A percentile compares a stretch with the other conserved stretches of the same genome.
phyloP scores from a whole-genome alignment of 2,329 filamentous ascomycete species.

The Talaromyces sp. region DNA sequence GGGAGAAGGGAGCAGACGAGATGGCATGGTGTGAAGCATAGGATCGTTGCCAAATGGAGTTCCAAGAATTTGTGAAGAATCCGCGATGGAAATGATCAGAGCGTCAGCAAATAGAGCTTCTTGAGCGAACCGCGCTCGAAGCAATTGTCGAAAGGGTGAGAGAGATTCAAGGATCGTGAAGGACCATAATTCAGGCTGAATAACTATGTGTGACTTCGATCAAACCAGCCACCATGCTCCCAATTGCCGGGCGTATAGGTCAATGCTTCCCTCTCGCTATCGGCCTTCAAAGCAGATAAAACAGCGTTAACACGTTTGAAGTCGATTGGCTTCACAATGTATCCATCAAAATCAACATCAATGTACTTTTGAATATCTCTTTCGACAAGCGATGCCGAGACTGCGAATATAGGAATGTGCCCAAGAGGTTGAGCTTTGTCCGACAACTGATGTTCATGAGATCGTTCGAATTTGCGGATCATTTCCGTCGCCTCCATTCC shows the following conservation, averaged over 20 bases:
- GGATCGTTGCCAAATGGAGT: neutral
- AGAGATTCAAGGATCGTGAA: neutral
- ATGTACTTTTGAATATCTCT: constrained; percentile 65
- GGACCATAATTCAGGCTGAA: neutral
- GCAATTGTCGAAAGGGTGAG: neutral
- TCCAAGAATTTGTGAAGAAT: neutral
- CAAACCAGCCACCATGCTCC: constrained; percentile 86
- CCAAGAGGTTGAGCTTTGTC: constrained; percentile 57
- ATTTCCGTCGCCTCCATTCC: constrained; percentile 77
- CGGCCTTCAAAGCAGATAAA: constrained; percentile 64
- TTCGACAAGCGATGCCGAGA: constrained; percentile 78
- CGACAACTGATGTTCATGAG: constrained; percentile 54
- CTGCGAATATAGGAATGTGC: constrained; percentile 76
- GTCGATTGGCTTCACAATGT: constrained; percentile 85
- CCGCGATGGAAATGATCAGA: neutral
- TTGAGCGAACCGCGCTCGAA: neutral
- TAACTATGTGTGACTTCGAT: constrained; percentile 18
- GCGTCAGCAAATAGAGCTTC: neutral
- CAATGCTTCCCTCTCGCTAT: constrained; percentile 55
- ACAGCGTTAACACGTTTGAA: constrained; percentile 70
- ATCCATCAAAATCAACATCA: constrained; percentile 78
- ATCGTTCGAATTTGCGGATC: constrained; percentile 70
- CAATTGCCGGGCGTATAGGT: constrained; percentile 69
- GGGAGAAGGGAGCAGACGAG: neutral
- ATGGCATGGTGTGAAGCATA: neutral